Percentiles rank a stretch among this genome's conserved stretches.
Evolutionary conservation across 305 asterid genomes (phyloP).

Genomic region (Fraxinus greggii): DNA sequence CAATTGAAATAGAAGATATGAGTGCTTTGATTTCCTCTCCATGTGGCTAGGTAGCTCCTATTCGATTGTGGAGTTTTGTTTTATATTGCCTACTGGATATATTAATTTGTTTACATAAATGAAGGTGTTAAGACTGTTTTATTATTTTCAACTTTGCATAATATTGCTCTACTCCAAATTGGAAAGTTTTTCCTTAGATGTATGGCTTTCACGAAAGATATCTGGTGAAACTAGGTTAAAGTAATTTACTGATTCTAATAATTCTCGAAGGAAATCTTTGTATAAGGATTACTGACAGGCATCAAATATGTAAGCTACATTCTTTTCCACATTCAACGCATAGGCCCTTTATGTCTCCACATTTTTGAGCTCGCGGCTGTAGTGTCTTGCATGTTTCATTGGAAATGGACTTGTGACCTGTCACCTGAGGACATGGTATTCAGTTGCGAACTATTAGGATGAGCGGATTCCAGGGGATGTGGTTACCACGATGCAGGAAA

Average conservation of each 20-base stretch:
- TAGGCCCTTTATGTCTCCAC: background rate
- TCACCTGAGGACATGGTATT: background rate
- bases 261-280: background rate
- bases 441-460: background rate
- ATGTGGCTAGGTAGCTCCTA: background rate
- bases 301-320: background rate
- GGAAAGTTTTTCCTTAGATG: background rate
- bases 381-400: background rate
- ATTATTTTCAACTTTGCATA: background rate
- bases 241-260: background rate
- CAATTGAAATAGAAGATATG: background rate
- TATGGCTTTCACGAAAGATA: background rate
- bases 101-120: background rate
- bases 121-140: background rate
- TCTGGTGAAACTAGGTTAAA: background rate
- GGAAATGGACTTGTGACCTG: background rate
- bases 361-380: background rate
- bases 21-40: background rate
- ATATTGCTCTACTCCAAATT: background rate
- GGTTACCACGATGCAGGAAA: background rate
- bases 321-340: background rate
- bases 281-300: background rate
- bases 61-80: conserved; percentile 1
- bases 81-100: background rate
- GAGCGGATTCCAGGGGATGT: background rate